phyloP scores from a whole-genome alignment of 2,329 filamentous ascomycete genomes.

The Pezicula radicicola region DNA sequence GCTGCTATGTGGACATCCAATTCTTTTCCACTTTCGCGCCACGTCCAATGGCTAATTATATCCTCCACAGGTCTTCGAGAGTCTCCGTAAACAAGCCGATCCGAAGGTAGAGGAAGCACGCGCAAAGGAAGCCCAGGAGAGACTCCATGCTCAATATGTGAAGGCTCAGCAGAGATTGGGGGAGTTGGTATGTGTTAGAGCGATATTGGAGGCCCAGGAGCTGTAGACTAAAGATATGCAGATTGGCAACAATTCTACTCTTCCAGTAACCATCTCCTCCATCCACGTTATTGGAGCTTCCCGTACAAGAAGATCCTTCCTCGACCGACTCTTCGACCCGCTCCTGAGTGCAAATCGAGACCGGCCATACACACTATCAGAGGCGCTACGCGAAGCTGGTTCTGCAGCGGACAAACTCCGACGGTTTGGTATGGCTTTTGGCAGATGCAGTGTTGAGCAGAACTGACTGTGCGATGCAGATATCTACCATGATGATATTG shows the following conservation, averaged over 20 bases:
- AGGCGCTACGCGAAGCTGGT: constrained; percentile 72
- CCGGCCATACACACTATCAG: constrained; percentile 71
- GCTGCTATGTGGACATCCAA: constrained; percentile 21
- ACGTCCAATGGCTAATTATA: constrained; percentile 12
- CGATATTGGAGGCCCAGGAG: background rate
- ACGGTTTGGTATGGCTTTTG: constrained; percentile 64
- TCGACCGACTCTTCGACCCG: constrained; percentile 77
- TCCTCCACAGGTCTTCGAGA: constrained; percentile 52
- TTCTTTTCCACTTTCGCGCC: constrained; percentile 23
- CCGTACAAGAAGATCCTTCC: constrained; percentile 80
- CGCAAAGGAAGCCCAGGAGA: constrained; percentile 54
- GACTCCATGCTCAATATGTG: constrained; percentile 20
- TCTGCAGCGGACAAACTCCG: constrained; percentile 71
- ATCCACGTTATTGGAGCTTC: constrained; percentile 79
- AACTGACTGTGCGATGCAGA: constrained; percentile 26
- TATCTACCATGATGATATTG: constrained; percentile 82
- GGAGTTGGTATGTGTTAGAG: constrained; percentile 53
- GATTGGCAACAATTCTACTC: constrained; percentile 78
- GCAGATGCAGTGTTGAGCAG: background rate
- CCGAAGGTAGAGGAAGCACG: constrained; percentile 56
- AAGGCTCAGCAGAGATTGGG: constrained; percentile 59
- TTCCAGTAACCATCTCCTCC: constrained; percentile 84
- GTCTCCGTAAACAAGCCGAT: constrained; percentile 55
- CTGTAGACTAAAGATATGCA: constrained; percentile 29
- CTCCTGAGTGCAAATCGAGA: constrained; percentile 67